phyloP scores from a whole-genome alignment of 75 land plant species.

The Sequoia sempervirens region DNA sequence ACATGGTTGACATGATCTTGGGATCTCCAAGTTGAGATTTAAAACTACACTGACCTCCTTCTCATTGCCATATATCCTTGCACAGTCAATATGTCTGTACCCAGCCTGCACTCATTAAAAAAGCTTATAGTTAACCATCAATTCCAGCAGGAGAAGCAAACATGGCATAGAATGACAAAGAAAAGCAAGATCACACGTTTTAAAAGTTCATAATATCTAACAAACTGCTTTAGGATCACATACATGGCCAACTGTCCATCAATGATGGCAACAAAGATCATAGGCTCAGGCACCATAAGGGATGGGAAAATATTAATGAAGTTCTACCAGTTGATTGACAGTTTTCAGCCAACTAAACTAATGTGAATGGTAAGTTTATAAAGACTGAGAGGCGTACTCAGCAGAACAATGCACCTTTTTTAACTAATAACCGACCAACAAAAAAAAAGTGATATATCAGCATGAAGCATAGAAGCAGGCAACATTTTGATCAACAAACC shows the following conservation, averaged over 20 bases:
- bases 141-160: neutral
- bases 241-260: neutral
- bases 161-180: neutral
- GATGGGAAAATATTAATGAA: neutral
- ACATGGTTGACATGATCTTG: neutral
- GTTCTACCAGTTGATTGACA: neutral
- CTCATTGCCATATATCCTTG: too few relatives aligned
- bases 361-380: neutral
- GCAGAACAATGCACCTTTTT: neutral
- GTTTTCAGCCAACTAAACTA: neutral
- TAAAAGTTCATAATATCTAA: neutral
- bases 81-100: too few relatives aligned
- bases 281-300: neutral
- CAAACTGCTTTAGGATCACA: neutral
- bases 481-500: neutral
- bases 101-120: neutral
- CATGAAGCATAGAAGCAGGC: neutral
- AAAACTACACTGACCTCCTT: conserved; percentile 9
- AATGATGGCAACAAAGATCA: neutral
- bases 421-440: neutral
- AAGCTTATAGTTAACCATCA: neutral
- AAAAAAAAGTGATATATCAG: neutral
- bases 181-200: neutral
- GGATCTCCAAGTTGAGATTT: neutral
- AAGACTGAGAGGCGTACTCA: neutral